Percentiles rank a stretch among this genome's conserved stretches.
Conservation (phyloP, 306 rosid species). For the Rosa lucieae region DNA sequence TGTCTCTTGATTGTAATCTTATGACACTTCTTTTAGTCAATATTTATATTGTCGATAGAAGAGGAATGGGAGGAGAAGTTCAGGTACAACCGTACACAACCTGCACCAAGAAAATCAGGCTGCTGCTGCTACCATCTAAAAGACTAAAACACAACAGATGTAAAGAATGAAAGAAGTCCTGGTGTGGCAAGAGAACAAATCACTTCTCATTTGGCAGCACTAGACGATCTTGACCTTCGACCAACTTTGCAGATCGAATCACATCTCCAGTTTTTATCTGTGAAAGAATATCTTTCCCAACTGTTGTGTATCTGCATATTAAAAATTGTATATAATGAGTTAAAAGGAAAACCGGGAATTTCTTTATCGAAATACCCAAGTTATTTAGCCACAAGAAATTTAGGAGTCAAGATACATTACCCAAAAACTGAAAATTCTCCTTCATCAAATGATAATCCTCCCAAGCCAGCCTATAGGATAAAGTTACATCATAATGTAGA, state of each 20-base stretch:
- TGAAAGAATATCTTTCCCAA: conserved; percentile 79
- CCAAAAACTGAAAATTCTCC: conserved; percentile 97
- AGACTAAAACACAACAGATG: conserved; percentile 7
- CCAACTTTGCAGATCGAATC: conserved; percentile 69
- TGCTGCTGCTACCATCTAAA: not conserved
- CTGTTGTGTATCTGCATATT: conserved; percentile 69
- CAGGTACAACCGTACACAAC: conserved; percentile 25
- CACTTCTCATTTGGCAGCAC: conserved; percentile 62
- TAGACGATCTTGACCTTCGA: conserved; percentile 83
- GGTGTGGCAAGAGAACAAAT: conserved; percentile 23
- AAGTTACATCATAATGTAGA: conserved; percentile 7
- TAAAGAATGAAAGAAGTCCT: conserved; percentile 43
- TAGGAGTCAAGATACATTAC: conserved; percentile 40
- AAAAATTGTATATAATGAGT: not conserved
- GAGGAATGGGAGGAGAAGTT: not conserved
- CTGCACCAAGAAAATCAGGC: conserved; percentile 42
- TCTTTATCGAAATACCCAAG: not conserved
- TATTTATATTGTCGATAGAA: not conserved
- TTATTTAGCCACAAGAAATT: not conserved
- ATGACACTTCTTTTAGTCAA: not conserved
- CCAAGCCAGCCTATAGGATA: conserved; percentile 78
- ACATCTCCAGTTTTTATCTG: conserved; percentile 87
- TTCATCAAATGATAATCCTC: conserved; percentile 97
- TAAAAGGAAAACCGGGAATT: not conserved
- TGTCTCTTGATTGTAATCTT: no score